These are phyloP conservation scores for Lentinula guzmanii DNA, from an alignment of 768 basidiomycete species.

Conservation along the genomic window DNA sequence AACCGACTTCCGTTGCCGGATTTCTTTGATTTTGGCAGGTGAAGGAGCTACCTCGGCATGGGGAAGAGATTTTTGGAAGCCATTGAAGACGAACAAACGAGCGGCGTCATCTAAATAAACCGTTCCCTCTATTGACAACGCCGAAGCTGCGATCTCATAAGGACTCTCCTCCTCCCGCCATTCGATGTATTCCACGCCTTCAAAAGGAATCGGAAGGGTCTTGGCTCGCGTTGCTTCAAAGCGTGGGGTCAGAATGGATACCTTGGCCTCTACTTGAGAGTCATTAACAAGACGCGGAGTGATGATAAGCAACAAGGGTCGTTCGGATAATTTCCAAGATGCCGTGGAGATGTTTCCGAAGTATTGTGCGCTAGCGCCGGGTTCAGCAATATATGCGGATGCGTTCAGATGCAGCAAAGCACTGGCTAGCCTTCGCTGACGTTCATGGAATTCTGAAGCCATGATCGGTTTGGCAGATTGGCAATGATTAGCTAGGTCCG, in stretches of 20 bases:
- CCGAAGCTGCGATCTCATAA: constrained; percentile 41
- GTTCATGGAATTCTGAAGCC: constrained; percentile 35
- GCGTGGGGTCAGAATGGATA: constrained; percentile 66
- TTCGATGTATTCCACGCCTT: constrained; percentile 38
- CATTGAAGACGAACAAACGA: constrained; percentile 61
- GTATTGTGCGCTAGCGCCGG: constrained; percentile 65
- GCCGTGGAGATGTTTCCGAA: constrained; percentile 63
- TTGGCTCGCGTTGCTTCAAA: constrained; percentile 75
- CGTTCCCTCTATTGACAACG: constrained; percentile 19
- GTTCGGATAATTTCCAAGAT: constrained; percentile 70
- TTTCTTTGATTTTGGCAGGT: constrained; percentile 44
- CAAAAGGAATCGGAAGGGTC: constrained; percentile 45
- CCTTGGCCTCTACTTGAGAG: constrained; percentile 22
- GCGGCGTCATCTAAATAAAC: constrained; percentile 59
- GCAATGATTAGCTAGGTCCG: constrained; percentile 33
- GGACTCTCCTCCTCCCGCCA: constrained; percentile 71
- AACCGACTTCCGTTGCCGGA: constrained; percentile 71
- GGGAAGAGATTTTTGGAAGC: constrained; percentile 41
- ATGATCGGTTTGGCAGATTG: constrained; percentile 41
- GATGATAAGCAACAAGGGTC: constrained; percentile 68
- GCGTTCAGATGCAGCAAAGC: constrained; percentile 44
- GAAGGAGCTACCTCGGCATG: constrained; percentile 37
- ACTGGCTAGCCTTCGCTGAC: constrained; percentile 51
- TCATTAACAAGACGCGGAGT: constrained; percentile 29
- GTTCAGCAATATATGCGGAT: constrained; percentile 74